phyloP scores from a whole-genome alignment of 805 yeast species.

The Debaryomyces castellii region DNA sequence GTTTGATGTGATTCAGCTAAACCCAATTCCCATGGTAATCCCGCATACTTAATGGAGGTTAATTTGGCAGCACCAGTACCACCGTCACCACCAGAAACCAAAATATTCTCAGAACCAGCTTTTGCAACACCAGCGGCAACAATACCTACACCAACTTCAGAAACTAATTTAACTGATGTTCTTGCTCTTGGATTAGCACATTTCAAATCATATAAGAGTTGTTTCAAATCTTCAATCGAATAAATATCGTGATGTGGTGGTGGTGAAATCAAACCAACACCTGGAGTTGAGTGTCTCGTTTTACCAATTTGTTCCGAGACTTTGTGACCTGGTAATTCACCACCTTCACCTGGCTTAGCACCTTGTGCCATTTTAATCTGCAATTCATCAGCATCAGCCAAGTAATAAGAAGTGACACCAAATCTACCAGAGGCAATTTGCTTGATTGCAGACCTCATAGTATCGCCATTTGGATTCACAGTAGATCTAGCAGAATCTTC shows the following conservation, averaged over 20 bases:
- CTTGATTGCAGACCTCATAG: constrained; percentile 98
- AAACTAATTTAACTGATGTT: constrained; percentile 92
- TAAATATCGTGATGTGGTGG: constrained; percentile 99
- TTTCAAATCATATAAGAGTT: constrained; percentile 91
- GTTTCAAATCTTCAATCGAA: constrained; percentile 89
- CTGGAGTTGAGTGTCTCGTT: constrained; percentile 94
- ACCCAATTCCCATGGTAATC: constrained; percentile 98
- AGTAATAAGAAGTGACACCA: constrained; percentile 93
- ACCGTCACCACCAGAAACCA: constrained; percentile 98
- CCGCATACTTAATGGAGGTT: constrained; percentile 96
- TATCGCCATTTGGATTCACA: constrained; percentile 83
- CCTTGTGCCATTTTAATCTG: constrained; percentile 99
- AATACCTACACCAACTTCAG: constrained; percentile 98
- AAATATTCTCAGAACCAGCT: constrained; percentile 95
- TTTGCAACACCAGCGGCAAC: constrained; percentile 99
- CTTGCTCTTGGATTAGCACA: constrained; percentile 97
- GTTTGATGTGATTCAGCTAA: constrained; percentile 98
- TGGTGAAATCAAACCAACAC: constrained; percentile 95
- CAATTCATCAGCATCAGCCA: constrained; percentile 94
- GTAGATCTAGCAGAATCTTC: constrained; percentile 91
- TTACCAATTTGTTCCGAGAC: constrained; percentile 86
- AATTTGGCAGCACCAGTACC: constrained; percentile 99
- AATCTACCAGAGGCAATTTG: constrained; percentile 98
- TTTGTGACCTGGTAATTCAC: constrained; percentile 94
- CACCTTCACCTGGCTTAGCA: constrained; percentile 99